phyloP scores from a whole-genome alignment of 2,329 filamentous ascomycete genomes.

The Fusarium multiceps region DNA sequence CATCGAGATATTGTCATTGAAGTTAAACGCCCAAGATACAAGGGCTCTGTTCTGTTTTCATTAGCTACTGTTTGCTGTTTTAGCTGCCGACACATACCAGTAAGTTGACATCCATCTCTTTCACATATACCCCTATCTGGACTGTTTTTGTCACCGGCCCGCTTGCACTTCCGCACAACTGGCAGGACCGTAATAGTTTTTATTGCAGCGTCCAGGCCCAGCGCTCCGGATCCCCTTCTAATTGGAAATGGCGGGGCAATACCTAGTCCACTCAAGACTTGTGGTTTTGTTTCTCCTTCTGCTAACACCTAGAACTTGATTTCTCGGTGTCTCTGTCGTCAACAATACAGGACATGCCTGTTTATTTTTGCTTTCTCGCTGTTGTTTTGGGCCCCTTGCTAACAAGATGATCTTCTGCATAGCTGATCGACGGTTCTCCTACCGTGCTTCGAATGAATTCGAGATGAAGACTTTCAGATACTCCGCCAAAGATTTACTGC shows the following conservation, averaged over 20 bases:
- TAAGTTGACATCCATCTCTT: constrained; percentile 41
- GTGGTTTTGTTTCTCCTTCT: neutral
- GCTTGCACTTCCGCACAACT: constrained; percentile 7
- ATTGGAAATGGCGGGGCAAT: neutral
- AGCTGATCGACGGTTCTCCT: constrained; percentile 50
- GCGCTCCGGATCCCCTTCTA: too few relatives aligned
- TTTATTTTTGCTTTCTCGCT: neutral
- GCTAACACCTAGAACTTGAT: neutral
- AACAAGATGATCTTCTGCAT: constrained; percentile 46
- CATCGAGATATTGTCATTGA: constrained; percentile 11
- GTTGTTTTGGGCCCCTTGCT: constrained; percentile 44
- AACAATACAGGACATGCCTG: neutral
- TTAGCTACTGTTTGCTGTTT: constrained; percentile 52
- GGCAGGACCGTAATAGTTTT: neutral
- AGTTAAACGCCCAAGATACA: constrained; percentile 39
- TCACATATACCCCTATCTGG: neutral
- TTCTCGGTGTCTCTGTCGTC: neutral
- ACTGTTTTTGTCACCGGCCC: neutral
- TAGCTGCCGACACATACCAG: constrained; percentile 45
- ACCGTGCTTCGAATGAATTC: constrained; percentile 50
- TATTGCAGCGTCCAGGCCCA: too few relatives aligned
- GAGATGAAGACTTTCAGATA: constrained; percentile 59
- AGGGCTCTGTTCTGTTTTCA: constrained; percentile 51
- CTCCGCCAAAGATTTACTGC: constrained; percentile 58
- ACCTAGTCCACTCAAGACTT: neutral